Evolutionary conservation across 2,329 filamentous ascomycete genomes (phyloP), one percentile per base, ranked within the genome.

Genomic region (Colletotrichum tropicale): DNA sequence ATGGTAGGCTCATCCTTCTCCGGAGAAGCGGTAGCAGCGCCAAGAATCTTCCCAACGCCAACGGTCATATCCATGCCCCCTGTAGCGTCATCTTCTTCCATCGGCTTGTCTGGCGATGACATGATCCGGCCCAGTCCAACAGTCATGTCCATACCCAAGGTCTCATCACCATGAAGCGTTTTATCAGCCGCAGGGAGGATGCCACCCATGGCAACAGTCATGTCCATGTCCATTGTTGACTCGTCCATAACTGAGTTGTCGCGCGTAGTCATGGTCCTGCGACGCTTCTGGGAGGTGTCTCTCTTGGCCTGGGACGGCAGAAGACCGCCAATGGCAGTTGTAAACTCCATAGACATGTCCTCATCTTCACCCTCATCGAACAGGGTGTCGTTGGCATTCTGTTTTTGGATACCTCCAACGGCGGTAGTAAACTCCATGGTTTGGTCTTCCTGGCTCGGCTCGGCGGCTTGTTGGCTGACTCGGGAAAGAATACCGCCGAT

Each of bases 371-470:
- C 79, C 24, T 82, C 79, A 30, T 85, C 80, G 52, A 61, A 70
- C 81, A 6, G 79, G 81, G 30, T 84, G 80, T 6, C 80, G 76
- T 28, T 81, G 76, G 21, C 79, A 16, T 74, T 36, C 83, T 82
- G 65, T 24, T 62, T 61, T 0, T 85, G 87, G 75, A 98, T 98
- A 6, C 91, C 90, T 7, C 95, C 96, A 60, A 98, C 89, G 3
- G 93, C 94, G 66, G 89, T 93, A 0, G 96, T 98, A 68, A 98
- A 91, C 68, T 98, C 96, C 96, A 98, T 98, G 68, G 92, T 95
- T 79, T 93, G 89, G 32, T 94, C 93, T 60, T 90, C 70, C 12
- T 70, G 60, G n/a, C n/a, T 58, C 12, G 60, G 55, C 21, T 70
- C 73, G 18, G 32, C 61, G 9, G 34, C 26, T 55, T 60, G 55